Evolutionary conservation across 2,329 filamentous ascomycete species (phyloP), one percentile per base, ranked within the genome.

Genomic region (Sordariomycetes sp.): DNA sequence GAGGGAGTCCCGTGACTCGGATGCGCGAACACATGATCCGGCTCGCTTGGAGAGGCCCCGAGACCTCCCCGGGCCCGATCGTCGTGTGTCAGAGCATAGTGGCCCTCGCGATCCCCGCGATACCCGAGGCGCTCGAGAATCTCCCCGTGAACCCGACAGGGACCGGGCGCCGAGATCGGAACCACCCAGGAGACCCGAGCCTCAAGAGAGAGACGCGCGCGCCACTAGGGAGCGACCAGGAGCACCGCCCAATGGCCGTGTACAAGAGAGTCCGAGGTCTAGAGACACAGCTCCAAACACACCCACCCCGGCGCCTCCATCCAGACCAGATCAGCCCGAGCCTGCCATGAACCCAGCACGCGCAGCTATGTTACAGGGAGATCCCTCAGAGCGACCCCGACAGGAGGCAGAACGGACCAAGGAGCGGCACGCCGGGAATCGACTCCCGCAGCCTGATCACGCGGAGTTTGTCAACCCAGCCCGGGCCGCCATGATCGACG

Each of bases 301-400:
- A 11, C 61, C 68, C 34, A 57, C 69, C n/a, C 65, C 72, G 16
- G 63, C 65, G 1, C 62, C 69, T 40, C 60, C 59, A 16, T 34
- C 61, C 40, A 50, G 20, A 20, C 8, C 46, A 50, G 58, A 68
- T 4, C 52, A 63, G 3, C 66, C 70, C 20, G 80, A 79, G 12
- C 78, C 79, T 8, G 70, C 72, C 10, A 78, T 83, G 64, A 82
- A 83, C 60, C 79, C 81, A 1, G 79, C 81, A 56, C 74, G 81
- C 59, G 78, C 79, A 34, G 74, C 79, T 10, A 68, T 80, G 5
- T 75, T 81, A 56, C 64, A 35, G 67, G 22, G 24, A 24, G 53
- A 54, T n/a, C n/a, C 6, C 22, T 22, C 16, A 20, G 56, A 58
- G 22, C 51, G 57, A 18, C 25, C 40, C 24, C 51, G 57, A 5